Conservation (phyloP, 345 rosid species). For the Eucalyptus lansdowneana region DNA sequence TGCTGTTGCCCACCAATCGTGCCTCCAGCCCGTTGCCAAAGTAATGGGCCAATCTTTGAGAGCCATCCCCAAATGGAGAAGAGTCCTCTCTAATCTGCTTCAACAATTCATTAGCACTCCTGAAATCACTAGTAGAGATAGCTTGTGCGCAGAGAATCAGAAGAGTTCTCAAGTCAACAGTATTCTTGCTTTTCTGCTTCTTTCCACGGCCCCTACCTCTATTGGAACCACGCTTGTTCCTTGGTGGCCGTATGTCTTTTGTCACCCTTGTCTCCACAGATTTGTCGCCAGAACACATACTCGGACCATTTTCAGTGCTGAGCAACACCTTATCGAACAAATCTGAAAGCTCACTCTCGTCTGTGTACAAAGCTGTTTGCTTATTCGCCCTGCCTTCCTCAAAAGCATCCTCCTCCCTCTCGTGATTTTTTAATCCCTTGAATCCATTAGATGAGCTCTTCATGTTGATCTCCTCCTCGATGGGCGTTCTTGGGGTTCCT, state of each 20-base stretch:
- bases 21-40: conserved; percentile 65
- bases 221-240: neutral
- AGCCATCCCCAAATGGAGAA: conserved; percentile 23
- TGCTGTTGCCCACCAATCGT: conserved; percentile 45
- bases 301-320: conserved; percentile 2
- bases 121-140: conserved; percentile 40
- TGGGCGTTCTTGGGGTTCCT: neutral
- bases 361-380: conserved; percentile 33
- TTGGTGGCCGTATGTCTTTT: conserved; percentile 2
- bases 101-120: conserved; percentile 62
- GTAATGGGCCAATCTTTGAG: conserved; percentile 31
- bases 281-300: neutral
- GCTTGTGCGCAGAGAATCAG: conserved; percentile 75
- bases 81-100: conserved; percentile 49
- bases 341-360: conserved; percentile 55
- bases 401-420: conserved; percentile 22
- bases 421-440: conserved; percentile 38
- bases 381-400: conserved; percentile 55
- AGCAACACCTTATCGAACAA: conserved; percentile 64
- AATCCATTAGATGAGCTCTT: conserved; percentile 2
- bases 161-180: conserved; percentile 60
- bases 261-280: neutral
- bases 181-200: conserved; percentile 25
- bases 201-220: neutral
- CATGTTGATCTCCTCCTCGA: conserved; percentile 1